Base-by-base conservation (phyloP, 371 early-diverging fungal genomes). In the Apophysomyces elegans region DNA sequence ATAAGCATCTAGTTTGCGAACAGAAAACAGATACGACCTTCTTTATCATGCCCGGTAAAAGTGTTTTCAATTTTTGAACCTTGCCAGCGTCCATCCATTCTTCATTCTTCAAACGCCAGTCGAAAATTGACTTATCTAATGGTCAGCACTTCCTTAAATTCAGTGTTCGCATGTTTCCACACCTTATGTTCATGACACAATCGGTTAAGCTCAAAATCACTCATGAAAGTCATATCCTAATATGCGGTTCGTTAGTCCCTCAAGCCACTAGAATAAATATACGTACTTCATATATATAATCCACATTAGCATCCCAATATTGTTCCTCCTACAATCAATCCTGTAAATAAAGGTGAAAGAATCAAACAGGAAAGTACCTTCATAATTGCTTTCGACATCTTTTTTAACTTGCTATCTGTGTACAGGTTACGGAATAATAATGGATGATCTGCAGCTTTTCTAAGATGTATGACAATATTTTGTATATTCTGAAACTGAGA, bases 391-490 rank as follows among this genome's bases (percentile, higher is more conserved):
- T 84, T 85, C 21, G 93, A 84, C 90, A 96, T 94, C 16, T 74
- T 67, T 61, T 74, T 69, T 4, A 95, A 58, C 56, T 74, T 75
- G 0, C 61, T 75, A 62, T 86, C 86, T 0, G 75, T 77, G 73
- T 91, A 96, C 4, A 78, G 63, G 47, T 85, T 71, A 39, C 96
- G 79, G 67, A 93, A 81, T 6, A 96, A 75, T 68, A 96, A 71
- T 4, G 95, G 96, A 66, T 96, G 96, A 63, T 90, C 88, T 12
- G 95, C 90, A 0, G 89, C 91, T 69, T 96, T 96, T 32, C 96
- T 84, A 63, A 96, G 80, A 60, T 93, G 83, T 87, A 95, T 92
- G 35, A 95, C 71, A 9, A 88, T 77, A 59, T 93, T 92, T 5
- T 81, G 80, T 70, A 91, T 69, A 32, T 69, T 65, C 2, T 71